phyloP scores from a whole-genome alignment of 2,329 filamentous ascomycete genomes.

The Fusarium decemcellulare region DNA sequence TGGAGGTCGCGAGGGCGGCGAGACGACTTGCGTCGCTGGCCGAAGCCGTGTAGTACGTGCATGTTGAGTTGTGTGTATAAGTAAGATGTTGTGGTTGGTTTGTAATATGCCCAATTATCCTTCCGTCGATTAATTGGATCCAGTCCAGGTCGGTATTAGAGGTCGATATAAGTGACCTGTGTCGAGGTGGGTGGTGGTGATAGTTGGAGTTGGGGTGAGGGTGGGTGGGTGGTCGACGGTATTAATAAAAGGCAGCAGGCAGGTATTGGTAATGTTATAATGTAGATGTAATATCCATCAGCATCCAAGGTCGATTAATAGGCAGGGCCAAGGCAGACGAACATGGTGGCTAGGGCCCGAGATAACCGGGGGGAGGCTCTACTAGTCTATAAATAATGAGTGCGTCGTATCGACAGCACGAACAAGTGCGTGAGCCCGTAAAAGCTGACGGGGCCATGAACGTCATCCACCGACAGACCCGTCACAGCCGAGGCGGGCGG shows the following conservation, averaged over 20 bases:
- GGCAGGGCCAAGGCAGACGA: constrained; percentile 21
- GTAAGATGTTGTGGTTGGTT: constrained; percentile 5
- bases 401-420: constrained; percentile 25
- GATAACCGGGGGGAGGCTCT: constrained; percentile 29
- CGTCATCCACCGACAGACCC: constrained; percentile 37
- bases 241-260: constrained; percentile 20
- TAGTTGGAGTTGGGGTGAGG: not conserved
- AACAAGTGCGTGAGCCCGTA: constrained; percentile 3
- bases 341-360: constrained; percentile 24
- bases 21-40: constrained; percentile 53
- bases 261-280: constrained; percentile 25
- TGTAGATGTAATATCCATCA: constrained; percentile 31
- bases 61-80: constrained; percentile 43
- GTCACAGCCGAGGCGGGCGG: constrained; percentile 37
- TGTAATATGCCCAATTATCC: constrained; percentile 6
- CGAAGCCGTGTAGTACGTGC: constrained; percentile 56
- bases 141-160: not conserved
- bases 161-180: constrained; percentile 1
- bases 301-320: constrained; percentile 19
- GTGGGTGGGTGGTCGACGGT: constrained; percentile 1
- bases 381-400: constrained; percentile 42
- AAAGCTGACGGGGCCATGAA: constrained; percentile 31
- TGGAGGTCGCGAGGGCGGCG: constrained; percentile 54
- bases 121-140: constrained; percentile 3
- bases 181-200: constrained; percentile 11